A percentile compares a stretch with the other conserved stretches of the same genome.
Conservation (phyloP, 306 rosid genomes). For the Argentina anserina region DNA sequence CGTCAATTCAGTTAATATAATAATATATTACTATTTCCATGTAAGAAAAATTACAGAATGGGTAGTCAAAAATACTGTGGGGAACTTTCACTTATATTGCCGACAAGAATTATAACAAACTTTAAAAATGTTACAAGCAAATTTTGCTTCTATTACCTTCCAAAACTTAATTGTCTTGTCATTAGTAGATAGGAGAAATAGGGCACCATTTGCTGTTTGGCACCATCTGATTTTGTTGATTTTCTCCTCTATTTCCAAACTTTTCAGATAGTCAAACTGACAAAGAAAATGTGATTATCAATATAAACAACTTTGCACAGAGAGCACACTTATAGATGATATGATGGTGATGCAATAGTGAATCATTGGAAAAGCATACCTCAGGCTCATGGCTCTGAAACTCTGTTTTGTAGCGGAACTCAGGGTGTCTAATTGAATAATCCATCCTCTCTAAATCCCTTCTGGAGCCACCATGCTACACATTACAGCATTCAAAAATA, state of each 20-base stretch:
- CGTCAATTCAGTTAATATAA: background rate
- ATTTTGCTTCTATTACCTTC: slow-evolving; percentile 63
- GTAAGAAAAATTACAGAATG: background rate
- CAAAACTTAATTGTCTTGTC: slow-evolving; percentile 96
- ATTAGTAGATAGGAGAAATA: slow-evolving; percentile 91
- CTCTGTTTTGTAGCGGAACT: slow-evolving; percentile 98
- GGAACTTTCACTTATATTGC: background rate
- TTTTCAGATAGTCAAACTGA: slow-evolving; percentile 98
- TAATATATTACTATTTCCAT: background rate
- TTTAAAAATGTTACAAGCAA: background rate
- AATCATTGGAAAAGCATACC: slow-evolving; percentile 34
- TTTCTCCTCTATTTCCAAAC: slow-evolving; percentile 99
- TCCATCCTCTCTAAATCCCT: slow-evolving; percentile 86
- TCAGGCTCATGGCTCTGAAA: slow-evolving; percentile 99
- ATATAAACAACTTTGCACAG: slow-evolving; percentile 17
- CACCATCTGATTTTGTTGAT: slow-evolving; percentile 99
- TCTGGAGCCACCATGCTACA: slow-evolving; percentile 73
- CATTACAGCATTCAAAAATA: slow-evolving; percentile 20
- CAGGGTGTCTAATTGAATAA: slow-evolving; percentile 87
- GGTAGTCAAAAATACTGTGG: background rate
- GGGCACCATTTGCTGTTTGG: slow-evolving; percentile 89
- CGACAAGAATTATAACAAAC: background rate
- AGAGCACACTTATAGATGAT: slow-evolving; percentile 4
- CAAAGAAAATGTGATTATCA: slow-evolving; percentile 22
- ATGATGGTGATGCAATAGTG: slow-evolving; percentile 2